Percentiles rank a stretch among this genome's conserved stretches.
Conservation (phyloP, 139 green algal species). For the Edaphochlamys debaryana region DNA sequence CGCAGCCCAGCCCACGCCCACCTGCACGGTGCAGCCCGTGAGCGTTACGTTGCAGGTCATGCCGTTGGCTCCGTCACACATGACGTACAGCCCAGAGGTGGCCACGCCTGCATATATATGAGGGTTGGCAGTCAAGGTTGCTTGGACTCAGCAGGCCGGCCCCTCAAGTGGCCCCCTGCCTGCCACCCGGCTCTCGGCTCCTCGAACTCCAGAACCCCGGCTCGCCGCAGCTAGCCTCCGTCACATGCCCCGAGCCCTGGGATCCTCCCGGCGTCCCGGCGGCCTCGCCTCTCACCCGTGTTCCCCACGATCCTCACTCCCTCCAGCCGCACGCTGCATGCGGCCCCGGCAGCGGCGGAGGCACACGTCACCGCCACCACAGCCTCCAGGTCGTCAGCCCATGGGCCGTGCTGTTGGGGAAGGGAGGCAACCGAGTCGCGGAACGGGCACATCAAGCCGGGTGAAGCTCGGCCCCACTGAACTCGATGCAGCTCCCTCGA, state of each 20-base stretch:
- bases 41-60: no score
- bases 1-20: no score
- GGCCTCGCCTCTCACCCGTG: constrained; percentile 23
- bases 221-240: no score
- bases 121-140: no score
- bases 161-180: background rate
- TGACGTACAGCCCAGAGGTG: background rate
- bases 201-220: background rate
- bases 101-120: constrained; percentile 10
- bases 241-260: no score
- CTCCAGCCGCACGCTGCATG: background rate
- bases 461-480: no score
- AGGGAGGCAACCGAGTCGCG: background rate
- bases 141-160: no score
- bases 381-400: constrained; percentile 17
- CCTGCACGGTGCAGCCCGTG: no score
- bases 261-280: no score
- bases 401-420: background rate
- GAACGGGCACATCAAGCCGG: no score
- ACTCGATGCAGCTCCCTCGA: no score
- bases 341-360: background rate
- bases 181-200: no score
- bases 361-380: background rate
- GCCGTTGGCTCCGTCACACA: constrained; percentile 9
- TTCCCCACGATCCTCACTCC: background rate